phyloP scores from a whole-genome alignment of 805 yeast species.

The Vanderwaltozyma yarrowii region DNA sequence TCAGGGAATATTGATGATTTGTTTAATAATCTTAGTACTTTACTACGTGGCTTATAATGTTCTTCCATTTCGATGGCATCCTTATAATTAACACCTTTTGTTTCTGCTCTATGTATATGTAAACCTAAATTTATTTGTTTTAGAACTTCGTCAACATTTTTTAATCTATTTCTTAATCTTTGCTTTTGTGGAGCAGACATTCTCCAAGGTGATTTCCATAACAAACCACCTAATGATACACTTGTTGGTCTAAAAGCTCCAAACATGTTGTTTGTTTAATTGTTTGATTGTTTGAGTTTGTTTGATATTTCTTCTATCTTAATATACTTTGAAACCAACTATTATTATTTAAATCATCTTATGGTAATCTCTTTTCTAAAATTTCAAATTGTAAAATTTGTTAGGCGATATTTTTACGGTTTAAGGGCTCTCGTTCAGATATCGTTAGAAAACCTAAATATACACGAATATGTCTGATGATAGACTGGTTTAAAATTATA shows the following conservation, averaged over 20 bases:
- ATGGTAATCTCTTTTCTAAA: too few species aligned
- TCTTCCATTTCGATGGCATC: slow-evolving; percentile 11
- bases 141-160: slow-evolving; percentile 69
- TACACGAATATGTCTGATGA: too few species aligned
- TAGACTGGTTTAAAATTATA: too few species aligned
- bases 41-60: slow-evolving; percentile 20
- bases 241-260: slow-evolving; percentile 18
- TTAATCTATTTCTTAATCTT: slow-evolving; percentile 77
- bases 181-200: slow-evolving; percentile 72
- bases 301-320: too few species aligned
- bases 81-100: slow-evolving; percentile 14
- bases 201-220: slow-evolving; percentile 65
- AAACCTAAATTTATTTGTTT: slow-evolving; percentile 30
- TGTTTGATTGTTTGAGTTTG: too few species aligned
- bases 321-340: too few species aligned
- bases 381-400: too few species aligned
- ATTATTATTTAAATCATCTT: too few species aligned
- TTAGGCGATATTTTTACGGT: too few species aligned
- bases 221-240: slow-evolving; percentile 23
- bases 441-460: too few species aligned
- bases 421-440: too few species aligned
- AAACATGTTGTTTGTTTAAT: too few species aligned
- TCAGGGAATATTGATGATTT: slow-evolving; percentile 50
- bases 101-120: slow-evolving; percentile 18
- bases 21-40: slow-evolving; percentile 18